Evolutionary conservation across 768 basidiomycete genomes (phyloP).

Genomic region (Russula griseocarnosa): DNA sequence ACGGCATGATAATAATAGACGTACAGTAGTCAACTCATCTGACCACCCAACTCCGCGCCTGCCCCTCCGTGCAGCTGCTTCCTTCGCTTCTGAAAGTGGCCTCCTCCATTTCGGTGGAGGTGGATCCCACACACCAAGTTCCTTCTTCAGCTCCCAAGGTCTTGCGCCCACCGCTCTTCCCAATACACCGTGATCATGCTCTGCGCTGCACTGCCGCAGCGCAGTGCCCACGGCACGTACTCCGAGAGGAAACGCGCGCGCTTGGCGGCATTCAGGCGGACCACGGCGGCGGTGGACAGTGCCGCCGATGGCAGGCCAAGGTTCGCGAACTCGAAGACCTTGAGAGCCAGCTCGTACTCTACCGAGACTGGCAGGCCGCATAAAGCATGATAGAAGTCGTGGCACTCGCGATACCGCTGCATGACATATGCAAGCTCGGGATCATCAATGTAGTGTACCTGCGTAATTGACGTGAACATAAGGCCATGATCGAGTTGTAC

Average conservation of each 20-base stretch:
- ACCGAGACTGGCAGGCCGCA: conserved; percentile 85
- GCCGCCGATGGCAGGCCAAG: conserved; percentile 85
- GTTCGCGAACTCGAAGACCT: conserved; percentile 92
- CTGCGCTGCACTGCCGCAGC: conserved; percentile 68
- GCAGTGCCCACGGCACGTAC: conserved; percentile 90
- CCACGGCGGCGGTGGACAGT: conserved; percentile 74
- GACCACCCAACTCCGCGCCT: conserved; percentile 1
- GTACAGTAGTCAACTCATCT: conserved; percentile 19
- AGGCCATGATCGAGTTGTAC: not conserved
- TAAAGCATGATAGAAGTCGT: conserved; percentile 95
- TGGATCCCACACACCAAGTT: conserved; percentile 82
- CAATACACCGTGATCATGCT: conserved; percentile 90
- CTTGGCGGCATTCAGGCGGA: conserved; percentile 53
- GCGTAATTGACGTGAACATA: conserved; percentile 15
- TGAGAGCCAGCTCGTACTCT: conserved; percentile 88
- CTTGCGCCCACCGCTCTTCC: conserved; percentile 90
- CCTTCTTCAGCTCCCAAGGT: conserved; percentile 78
- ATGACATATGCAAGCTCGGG: conserved; percentile 97
- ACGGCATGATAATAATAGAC: conserved; percentile 15
- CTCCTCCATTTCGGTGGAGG: conserved; percentile 69
- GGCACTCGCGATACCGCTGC: conserved; percentile 96
- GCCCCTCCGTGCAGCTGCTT: conserved; percentile 37
- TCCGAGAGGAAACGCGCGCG: conserved; percentile 57
- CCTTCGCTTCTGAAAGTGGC: conserved; percentile 59
- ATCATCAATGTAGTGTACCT: conserved; percentile 94